Evolutionary conservation across 148 eudicot species (phyloP).

Genomic region (Rhododendron mucronatum): DNA sequence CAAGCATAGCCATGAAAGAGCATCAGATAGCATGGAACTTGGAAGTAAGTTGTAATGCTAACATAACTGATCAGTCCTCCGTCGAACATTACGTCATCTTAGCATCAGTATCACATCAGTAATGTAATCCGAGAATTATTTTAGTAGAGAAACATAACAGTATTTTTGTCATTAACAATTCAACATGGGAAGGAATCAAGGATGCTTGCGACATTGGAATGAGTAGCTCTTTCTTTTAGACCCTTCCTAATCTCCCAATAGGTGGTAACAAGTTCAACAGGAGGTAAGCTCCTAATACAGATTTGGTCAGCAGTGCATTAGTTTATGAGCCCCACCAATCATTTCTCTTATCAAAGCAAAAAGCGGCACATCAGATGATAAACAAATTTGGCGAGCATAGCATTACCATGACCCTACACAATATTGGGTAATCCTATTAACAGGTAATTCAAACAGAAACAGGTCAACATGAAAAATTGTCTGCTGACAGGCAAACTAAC

Average conservation of each 20-base stretch:
- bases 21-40: neutral
- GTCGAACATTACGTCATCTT: neutral
- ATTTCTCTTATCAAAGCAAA: neutral
- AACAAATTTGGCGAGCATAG: neutral
- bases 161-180: neutral
- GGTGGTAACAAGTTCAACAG: conserved; percentile 3
- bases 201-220: neutral
- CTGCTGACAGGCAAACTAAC: neutral
- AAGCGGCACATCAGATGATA: neutral
- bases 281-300: neutral
- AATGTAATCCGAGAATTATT: neutral
- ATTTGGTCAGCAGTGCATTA: neutral
- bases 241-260: neutral
- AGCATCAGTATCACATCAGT: neutral
- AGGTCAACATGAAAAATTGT: neutral
- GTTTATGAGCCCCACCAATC: neutral
- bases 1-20: neutral
- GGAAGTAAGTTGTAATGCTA: neutral
- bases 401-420: neutral
- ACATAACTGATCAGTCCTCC: neutral
- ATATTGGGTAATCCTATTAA: neutral
- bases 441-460: neutral
- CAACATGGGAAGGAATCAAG: neutral
- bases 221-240: neutral
- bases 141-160: neutral